Percentiles rank a stretch among this genome's conserved stretches.
phyloP scores from a whole-genome alignment of 2,329 filamentous ascomycete genomes.

The Epichloe gansuensis region DNA sequence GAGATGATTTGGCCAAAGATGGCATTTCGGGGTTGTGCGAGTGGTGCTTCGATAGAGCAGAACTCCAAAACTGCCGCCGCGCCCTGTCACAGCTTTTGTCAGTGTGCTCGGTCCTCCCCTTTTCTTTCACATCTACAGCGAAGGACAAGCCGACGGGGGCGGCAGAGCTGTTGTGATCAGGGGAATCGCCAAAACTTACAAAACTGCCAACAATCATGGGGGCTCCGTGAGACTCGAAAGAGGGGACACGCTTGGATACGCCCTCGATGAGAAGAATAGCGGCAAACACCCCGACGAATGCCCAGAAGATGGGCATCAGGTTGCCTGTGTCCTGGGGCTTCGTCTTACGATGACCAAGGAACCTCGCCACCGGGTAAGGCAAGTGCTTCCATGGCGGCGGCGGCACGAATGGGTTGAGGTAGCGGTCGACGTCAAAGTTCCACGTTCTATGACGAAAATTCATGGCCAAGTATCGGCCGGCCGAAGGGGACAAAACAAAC shows the following conservation, averaged over 20 bases:
- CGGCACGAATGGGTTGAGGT: conserved; percentile 59
- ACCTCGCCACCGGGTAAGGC: conserved; percentile 53
- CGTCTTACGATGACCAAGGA: conserved; percentile 49
- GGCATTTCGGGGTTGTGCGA: conserved; percentile 61
- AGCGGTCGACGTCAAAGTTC: conserved; percentile 66
- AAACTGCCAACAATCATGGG: conserved; percentile 59
- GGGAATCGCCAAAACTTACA: conserved; percentile 32
- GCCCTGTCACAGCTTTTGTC: conserved; percentile 34
- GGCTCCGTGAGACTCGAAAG: conserved; percentile 38
- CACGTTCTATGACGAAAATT: conserved; percentile 18
- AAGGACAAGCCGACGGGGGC: no score
- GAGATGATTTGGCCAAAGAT: conserved; percentile 55
- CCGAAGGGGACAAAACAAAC: neutral
- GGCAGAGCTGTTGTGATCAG: neutral
- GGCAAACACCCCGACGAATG: conserved; percentile 51
- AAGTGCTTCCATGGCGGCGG: conserved; percentile 50
- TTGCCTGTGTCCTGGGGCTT: conserved; percentile 36
- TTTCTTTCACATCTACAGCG: neutral
- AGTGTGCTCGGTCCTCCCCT: neutral
- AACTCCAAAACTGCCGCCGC: conserved; percentile 68
- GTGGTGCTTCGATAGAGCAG: conserved; percentile 57
- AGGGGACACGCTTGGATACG: conserved; percentile 40
- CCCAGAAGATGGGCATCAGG: conserved; percentile 47
- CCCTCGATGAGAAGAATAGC: conserved; percentile 48
- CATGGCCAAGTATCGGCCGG: neutral